A percentile compares a stretch with the other conserved stretches of the same genome.
Evolutionary conservation across 2,329 filamentous ascomycete species (phyloP).

Genomic region (Pseudocercospora crystallina): DNA sequence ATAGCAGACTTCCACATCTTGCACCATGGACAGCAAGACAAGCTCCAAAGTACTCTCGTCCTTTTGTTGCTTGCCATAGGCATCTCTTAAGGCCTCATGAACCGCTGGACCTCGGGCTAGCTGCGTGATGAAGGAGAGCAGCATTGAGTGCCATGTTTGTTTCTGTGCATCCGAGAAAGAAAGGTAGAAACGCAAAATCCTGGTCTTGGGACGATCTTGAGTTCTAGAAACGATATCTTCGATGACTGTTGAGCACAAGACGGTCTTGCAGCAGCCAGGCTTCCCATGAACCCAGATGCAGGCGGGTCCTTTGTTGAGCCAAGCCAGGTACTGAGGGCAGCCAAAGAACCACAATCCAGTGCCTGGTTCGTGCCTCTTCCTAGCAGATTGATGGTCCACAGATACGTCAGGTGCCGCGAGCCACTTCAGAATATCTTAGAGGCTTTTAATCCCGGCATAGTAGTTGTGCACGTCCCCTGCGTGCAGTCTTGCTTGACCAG

Average conservation of each 20-base stretch:
- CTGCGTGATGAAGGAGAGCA: slow-evolving; percentile 20
- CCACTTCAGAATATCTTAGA: slow-evolving; percentile 23
- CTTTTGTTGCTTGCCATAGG: slow-evolving; percentile 5
- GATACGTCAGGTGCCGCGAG: slow-evolving; percentile 22
- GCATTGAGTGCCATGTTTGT: slow-evolving; percentile 14
- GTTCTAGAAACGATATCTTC: slow-evolving; percentile 7
- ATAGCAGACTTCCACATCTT: not conserved
- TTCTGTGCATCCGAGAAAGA: slow-evolving; percentile 19
- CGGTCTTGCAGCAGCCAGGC: slow-evolving; percentile 27
- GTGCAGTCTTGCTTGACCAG: too few species aligned
- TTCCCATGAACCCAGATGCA: slow-evolving; percentile 25
- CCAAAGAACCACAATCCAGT: slow-evolving; percentile 27
- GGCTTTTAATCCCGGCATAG: too few species aligned
- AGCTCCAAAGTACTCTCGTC: slow-evolving; percentile 12
- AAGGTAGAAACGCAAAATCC: slow-evolving; percentile 19
- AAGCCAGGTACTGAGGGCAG: slow-evolving; percentile 15
- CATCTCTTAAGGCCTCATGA: too few species aligned
- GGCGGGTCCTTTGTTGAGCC: slow-evolving; percentile 7
- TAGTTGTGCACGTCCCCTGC: too few species aligned
- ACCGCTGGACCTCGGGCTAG: too few species aligned
- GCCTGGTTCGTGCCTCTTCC: slow-evolving; percentile 15
- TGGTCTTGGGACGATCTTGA: too few species aligned
- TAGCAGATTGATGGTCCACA: slow-evolving; percentile 21
- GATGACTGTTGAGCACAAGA: slow-evolving; percentile 23
- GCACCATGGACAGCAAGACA: slow-evolving; percentile 14